These are phyloP conservation scores for Metschnikowia corniflorae DNA, from an alignment of 805 yeast genomes.

Conservation along the genomic window DNA sequence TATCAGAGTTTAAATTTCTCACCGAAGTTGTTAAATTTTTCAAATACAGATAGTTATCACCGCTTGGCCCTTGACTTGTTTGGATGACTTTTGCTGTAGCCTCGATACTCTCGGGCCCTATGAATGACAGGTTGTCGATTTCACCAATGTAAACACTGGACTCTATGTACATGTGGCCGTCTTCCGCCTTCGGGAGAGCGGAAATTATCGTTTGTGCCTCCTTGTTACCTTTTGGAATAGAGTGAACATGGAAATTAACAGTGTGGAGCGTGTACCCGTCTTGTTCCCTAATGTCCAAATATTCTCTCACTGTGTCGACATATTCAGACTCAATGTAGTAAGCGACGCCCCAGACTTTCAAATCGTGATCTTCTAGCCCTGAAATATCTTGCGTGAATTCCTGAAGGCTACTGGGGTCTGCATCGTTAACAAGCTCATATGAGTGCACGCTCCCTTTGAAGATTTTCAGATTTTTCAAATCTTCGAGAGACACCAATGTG, in stretches of 20 bases:
- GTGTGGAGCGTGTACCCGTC: constrained; percentile 77
- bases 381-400: constrained; percentile 11
- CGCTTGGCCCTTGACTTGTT: constrained; percentile 70
- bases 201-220: not conserved
- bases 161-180: constrained; percentile 43
- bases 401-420: not conserved
- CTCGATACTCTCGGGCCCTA: constrained; percentile 70
- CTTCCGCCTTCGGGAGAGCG: constrained; percentile 15
- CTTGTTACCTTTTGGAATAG: constrained; percentile 6
- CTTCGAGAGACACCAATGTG: constrained; percentile 64
- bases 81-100: constrained; percentile 61
- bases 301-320: constrained; percentile 58
- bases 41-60: constrained; percentile 72
- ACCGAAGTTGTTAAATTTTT: constrained; percentile 48
- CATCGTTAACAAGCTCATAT: constrained; percentile 23
- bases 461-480: constrained; percentile 38
- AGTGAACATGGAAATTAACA: constrained; percentile 57
- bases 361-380: constrained; percentile 36
- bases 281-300: constrained; percentile 80
- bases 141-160: constrained; percentile 83
- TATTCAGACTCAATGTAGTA: constrained; percentile 69
- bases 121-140: constrained; percentile 71
- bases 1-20: constrained; percentile 20
- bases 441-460: constrained; percentile 43
- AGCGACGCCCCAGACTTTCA: constrained; percentile 75